Evolutionary conservation across 108 stramenopile genomes (phyloP).

Genomic region (Nannochloropsis oceanica): DNA sequence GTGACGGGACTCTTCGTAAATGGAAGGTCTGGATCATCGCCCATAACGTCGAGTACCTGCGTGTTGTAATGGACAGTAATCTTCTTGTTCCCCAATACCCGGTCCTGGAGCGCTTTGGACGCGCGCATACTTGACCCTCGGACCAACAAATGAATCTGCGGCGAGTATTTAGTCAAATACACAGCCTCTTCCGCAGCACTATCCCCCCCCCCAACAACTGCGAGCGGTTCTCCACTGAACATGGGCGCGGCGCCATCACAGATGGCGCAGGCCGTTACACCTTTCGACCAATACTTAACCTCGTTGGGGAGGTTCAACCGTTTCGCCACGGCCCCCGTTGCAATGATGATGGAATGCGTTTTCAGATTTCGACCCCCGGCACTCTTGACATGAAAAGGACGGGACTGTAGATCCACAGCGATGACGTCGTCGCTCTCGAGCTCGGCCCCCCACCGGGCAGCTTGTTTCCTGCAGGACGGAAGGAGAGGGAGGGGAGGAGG

Average conservation of each 20-base stretch:
- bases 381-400: slow-evolving; percentile 1
- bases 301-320: slow-evolving; percentile 11
- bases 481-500: no score
- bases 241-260: slow-evolving; percentile 30
- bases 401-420: slow-evolving; percentile 1
- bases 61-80: slow-evolving; percentile 2
- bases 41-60: neutral
- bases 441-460: slow-evolving; percentile 2
- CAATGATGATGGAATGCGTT: slow-evolving; percentile 26
- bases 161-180: slow-evolving; percentile 25
- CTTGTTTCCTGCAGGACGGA: neutral
- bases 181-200: slow-evolving; percentile 24
- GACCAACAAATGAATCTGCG: slow-evolving; percentile 16
- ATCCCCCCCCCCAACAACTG: slow-evolving; percentile 27
- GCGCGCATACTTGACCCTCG: neutral
- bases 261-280: slow-evolving; percentile 26
- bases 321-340: slow-evolving; percentile 17
- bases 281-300: slow-evolving; percentile 10
- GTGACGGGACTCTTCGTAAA: neutral
- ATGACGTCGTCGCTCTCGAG: slow-evolving; percentile 19
- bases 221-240: slow-evolving; percentile 6
- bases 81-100: neutral
- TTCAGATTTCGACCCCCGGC: neutral
- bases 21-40: neutral
- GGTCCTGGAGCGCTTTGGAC: slow-evolving; percentile 7